Evolutionary conservation across 1,284 basidiomycete genomes (phyloP), one percentile per base, ranked within the genome.

Genomic region (Malassezia sp.): DNA sequence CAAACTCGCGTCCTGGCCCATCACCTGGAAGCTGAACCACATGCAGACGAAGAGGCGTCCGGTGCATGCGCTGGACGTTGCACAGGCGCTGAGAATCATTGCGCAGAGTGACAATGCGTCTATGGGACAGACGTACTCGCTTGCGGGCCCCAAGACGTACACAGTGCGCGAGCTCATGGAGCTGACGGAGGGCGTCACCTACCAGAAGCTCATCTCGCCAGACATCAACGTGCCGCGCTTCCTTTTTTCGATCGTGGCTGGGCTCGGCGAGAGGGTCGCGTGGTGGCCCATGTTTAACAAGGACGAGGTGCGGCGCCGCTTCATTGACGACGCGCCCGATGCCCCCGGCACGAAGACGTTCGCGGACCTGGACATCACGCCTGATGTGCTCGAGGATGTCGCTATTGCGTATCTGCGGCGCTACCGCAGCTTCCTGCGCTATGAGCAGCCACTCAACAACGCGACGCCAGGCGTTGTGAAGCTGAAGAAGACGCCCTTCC

Each of bases 201-300:
- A 85, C 64, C 80, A 79, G 47, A 61, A 65, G 45, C 46, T 63
- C 21, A 70, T 70, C 77, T 79, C 62, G 79, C 78, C 51, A 71
- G 78, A 51, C 77, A 82, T 85, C 9, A 79, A 80, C 35, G 70
- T 95, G 30, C 90, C 91, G 37, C 86, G 86, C 72, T 69, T 75
- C 14, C 61, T 85, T 43, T 84, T 89, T 36, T 74, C 78, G 38
- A 64, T 77, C 6, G 72, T 86, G 26, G 78, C 89, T 5, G 79
- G 75, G 57, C 71, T 77, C 23, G 78, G 80, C 33, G 85, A 95
- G 73, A 41, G 38, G 38, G 76, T 60, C 9, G 59, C 76, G 12
- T 97, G 89, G 90, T 97, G 90, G 90, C 90, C 89, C 14, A 79
- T 84, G 48, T 75, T 95, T 52, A 81, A 79, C 67, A 84, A 87